A percentile compares a stretch with the other conserved stretches of the same genome.
Evolutionary conservation across 257 asterid species (phyloP).

Genomic region (Plectranthus barbatus): DNA sequence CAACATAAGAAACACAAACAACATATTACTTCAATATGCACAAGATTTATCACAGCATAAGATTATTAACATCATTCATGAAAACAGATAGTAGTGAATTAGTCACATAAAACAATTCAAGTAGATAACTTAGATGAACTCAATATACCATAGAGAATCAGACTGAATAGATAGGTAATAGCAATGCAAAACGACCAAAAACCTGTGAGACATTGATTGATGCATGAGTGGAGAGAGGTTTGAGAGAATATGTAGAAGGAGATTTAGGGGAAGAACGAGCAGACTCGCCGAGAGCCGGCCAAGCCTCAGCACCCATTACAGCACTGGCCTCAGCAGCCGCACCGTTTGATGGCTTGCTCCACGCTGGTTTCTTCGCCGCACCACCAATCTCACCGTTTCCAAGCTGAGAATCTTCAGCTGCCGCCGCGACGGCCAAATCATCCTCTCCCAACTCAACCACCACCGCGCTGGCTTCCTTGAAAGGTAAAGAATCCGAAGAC

Average conservation of each 20-base stretch:
- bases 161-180: neutral
- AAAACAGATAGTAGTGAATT: too few species aligned
- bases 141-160: neutral
- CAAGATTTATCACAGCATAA: too few species aligned
- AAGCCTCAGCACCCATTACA: slow-evolving; percentile 69
- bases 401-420: slow-evolving; percentile 15
- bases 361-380: slow-evolving; percentile 42
- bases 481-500: slow-evolving; percentile 27
- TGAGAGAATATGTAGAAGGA: slow-evolving; percentile 33
- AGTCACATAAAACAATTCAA: too few species aligned
- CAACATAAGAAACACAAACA: too few species aligned
- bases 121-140: too few species aligned
- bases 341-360: slow-evolving; percentile 55
- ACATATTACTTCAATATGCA: too few species aligned
- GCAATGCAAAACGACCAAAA: neutral
- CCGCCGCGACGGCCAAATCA: neutral
- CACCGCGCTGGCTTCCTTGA: slow-evolving; percentile 1
- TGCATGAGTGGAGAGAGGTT: slow-evolving; percentile 12
- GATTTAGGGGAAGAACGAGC: slow-evolving; percentile 59
- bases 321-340: slow-evolving; percentile 41
- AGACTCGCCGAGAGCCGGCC: slow-evolving; percentile 82
- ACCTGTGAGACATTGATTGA: slow-evolving; percentile 25
- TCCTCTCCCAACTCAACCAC: slow-evolving; percentile 14
- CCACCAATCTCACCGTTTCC: slow-evolving; percentile 35
- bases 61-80: too few species aligned